Evolutionary conservation across 2,329 filamentous ascomycete species (phyloP).

Genomic region (Chaetothyriales sp.): DNA sequence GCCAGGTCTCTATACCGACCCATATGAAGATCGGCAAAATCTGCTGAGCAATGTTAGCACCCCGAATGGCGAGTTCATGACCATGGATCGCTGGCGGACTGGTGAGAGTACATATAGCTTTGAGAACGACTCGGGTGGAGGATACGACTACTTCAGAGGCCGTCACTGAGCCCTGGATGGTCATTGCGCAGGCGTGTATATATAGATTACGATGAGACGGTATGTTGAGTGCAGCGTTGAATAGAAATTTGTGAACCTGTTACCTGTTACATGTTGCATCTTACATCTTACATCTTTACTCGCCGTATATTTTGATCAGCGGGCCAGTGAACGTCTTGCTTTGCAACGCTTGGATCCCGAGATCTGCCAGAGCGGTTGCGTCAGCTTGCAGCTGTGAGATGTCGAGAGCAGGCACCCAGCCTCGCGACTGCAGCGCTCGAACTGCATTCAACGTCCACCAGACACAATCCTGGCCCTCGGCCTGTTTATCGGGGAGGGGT

Average conservation of each 20-base stretch:
- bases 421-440: no score
- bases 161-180: constrained; percentile 22
- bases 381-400: no score
- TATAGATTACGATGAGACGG: not conserved
- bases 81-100: constrained; percentile 10
- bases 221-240: not conserved
- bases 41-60: constrained; percentile 11
- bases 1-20: constrained; percentile 10
- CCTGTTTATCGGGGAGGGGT: no score
- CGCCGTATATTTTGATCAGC: no score
- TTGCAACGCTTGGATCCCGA: no score
- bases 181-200: not conserved
- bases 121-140: constrained; percentile 1
- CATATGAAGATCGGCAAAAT: constrained; percentile 13
- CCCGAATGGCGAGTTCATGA: constrained; percentile 16
- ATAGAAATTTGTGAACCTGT: not conserved
- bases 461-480: no score
- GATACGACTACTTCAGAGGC: constrained; percentile 5
- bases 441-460: no score
- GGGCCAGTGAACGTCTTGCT: no score
- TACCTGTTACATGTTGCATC: no score
- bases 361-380: no score
- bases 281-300: no score
- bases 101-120: not conserved
- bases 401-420: no score